Evolutionary conservation across 192 early-diverging fungal genomes (phyloP).

Genomic region (Funneliformis geosporum): DNA sequence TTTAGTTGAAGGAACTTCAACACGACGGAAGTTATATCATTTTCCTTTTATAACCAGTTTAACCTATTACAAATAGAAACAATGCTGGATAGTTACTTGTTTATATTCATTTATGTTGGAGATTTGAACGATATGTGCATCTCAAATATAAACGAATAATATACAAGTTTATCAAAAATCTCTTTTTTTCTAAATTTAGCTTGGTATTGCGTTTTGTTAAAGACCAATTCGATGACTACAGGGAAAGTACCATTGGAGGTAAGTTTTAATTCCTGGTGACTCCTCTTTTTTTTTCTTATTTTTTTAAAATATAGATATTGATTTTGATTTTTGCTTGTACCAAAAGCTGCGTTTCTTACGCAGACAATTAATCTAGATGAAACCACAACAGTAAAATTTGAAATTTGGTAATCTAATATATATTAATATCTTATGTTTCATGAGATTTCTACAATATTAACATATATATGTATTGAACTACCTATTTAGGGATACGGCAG

Average conservation of each 20-base stretch:
- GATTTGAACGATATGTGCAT: background rate
- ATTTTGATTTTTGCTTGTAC: background rate
- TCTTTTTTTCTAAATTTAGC: slow-evolving; percentile 37
- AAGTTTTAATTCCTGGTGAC: background rate
- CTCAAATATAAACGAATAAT: background rate
- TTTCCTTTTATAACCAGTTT: background rate
- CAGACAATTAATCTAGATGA: slow-evolving; percentile 85
- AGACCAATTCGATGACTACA: slow-evolving; percentile 91
- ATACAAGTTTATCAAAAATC: background rate
- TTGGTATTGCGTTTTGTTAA: slow-evolving; percentile 87
- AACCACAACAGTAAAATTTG: slow-evolving; percentile 89
- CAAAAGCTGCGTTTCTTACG: slow-evolving; percentile 68
- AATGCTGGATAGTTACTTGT: background rate
- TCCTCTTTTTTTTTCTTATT: background rate
- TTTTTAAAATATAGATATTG: background rate
- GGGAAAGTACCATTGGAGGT: slow-evolving; percentile 91
- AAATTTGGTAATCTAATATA: slow-evolving; percentile 69
- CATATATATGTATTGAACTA: background rate
- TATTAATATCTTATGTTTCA: background rate
- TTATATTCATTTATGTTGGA: background rate
- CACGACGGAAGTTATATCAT: background rate
- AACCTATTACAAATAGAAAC: background rate
- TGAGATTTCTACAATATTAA: background rate
- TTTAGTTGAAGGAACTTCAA: background rate
- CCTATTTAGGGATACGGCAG: slow-evolving; percentile 66